Conservation (phyloP, 306 rosid species). For the Leucaena leucocephala region DNA sequence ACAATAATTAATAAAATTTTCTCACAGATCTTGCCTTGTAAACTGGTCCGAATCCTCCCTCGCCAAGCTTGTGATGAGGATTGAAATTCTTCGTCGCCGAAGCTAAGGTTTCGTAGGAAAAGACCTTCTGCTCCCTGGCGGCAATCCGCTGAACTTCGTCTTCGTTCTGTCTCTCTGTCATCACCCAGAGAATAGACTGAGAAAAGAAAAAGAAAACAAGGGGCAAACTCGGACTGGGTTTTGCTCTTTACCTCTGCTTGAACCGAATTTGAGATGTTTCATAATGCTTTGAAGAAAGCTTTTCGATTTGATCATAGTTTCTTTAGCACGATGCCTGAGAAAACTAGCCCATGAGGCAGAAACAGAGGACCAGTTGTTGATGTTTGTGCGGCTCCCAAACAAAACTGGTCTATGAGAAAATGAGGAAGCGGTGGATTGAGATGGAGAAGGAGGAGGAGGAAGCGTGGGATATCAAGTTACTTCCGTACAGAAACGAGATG, state of each 20-base stretch:
- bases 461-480: background rate
- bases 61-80: conserved; percentile 66
- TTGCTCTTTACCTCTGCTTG: conserved; percentile 50
- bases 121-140: conserved; percentile 76
- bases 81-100: conserved; percentile 77
- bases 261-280: conserved; percentile 52
- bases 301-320: conserved; percentile 59
- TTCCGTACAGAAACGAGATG: background rate
- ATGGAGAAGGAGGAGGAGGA: background rate
- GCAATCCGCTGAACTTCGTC: conserved; percentile 81
- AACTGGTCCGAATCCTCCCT: conserved; percentile 98
- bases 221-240: conserved; percentile 20
- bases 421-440: conserved; percentile 7
- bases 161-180: conserved; percentile 52
- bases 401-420: conserved; percentile 16
- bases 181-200: conserved; percentile 5
- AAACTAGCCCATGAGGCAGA: conserved; percentile 50
- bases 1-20: conserved; percentile 3
- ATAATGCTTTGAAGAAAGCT: conserved; percentile 51
- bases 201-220: background rate
- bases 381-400: background rate
- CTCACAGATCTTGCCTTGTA: conserved; percentile 58
- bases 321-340: conserved; percentile 6
- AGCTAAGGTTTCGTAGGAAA: conserved; percentile 59
- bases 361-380: background rate